Evolutionary conservation across 768 basidiomycete species (phyloP).

Genomic region (Podaxis sp.): DNA sequence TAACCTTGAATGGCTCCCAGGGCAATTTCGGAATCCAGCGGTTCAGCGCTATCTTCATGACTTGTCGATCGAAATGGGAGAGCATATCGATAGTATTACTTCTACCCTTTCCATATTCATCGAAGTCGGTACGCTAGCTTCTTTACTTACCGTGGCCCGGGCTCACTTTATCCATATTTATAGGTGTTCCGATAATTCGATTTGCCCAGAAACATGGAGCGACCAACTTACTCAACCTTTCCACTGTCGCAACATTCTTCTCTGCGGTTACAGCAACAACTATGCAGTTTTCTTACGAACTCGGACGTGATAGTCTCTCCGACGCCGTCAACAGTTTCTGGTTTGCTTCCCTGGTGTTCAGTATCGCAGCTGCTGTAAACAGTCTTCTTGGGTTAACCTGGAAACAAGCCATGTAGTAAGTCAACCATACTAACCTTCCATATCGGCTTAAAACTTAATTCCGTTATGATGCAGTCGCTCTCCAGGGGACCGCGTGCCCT

Average conservation of each 20-base stretch:
- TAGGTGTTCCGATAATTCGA: constrained; percentile 75
- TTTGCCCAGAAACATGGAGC: constrained; percentile 76
- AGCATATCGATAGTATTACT: constrained; percentile 70
- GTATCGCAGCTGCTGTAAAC: constrained; percentile 76
- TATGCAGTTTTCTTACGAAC: constrained; percentile 63
- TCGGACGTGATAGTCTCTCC: constrained; percentile 32
- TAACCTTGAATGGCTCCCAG: constrained; percentile 29
- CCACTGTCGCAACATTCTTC: constrained; percentile 78
- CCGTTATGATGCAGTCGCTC: constrained; percentile 50
- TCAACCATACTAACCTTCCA: constrained; percentile 19
- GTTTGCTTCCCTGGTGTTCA: constrained; percentile 76
- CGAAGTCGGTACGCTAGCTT: constrained; percentile 57
- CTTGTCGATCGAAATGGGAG: constrained; percentile 70
- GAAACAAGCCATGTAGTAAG: constrained; percentile 84
- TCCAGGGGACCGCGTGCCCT: constrained; percentile 72
- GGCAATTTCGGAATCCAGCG: constrained; percentile 70
- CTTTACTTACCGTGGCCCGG: not conserved
- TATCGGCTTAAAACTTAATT: constrained; percentile 12
- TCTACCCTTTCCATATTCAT: constrained; percentile 71
- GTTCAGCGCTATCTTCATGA: constrained; percentile 78
- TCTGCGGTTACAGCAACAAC: constrained; percentile 75
- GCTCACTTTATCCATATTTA: not conserved
- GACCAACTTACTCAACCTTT: constrained; percentile 67
- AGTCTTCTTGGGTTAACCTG: constrained; percentile 75
- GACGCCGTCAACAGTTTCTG: constrained; percentile 70